These are phyloP conservation scores for Penicillium brasilianum DNA, from an alignment of 2,329 filamentous ascomycete species.

Conservation along the genomic window DNA sequence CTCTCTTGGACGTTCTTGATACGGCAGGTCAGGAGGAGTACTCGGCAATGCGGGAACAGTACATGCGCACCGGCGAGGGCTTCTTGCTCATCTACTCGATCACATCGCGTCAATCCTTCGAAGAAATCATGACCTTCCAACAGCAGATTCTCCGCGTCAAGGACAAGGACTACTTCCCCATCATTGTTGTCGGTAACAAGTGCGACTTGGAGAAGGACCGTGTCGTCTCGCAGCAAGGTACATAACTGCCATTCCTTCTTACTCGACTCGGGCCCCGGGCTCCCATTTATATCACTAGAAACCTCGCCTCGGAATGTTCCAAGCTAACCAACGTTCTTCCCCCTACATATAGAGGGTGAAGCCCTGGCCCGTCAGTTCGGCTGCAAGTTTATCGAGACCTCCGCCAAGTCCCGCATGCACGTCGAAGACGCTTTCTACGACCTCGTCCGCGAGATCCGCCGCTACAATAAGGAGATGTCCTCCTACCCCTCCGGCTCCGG, in stretches of 20 bases:
- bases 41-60: constrained; percentile 98
- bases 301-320: background rate
- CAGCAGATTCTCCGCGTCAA: constrained; percentile 98
- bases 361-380: constrained; percentile 82
- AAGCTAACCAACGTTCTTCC: background rate
- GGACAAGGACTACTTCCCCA: constrained; percentile 99
- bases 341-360: constrained; percentile 74
- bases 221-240: constrained; percentile 90
- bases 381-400: constrained; percentile 99
- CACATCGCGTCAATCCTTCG: constrained; percentile 94
- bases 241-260: constrained; percentile 37
- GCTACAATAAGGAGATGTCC: constrained; percentile 98
- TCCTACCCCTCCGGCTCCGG: constrained; percentile 74
- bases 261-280: background rate
- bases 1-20: constrained; percentile 95
- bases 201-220: constrained; percentile 95
- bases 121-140: constrained; percentile 98
- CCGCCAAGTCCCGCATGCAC: constrained; percentile 96
- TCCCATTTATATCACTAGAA: background rate
- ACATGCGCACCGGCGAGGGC: constrained; percentile 98
- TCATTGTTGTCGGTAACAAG: constrained; percentile 99
- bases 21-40: constrained; percentile 99
- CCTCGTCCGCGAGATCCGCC: constrained; percentile 94
- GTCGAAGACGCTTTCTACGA: constrained; percentile 99
- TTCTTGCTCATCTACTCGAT: constrained; percentile 99